Base-by-base conservation (phyloP, 139 green algal species). In the Picochlorum sp. region DNA sequence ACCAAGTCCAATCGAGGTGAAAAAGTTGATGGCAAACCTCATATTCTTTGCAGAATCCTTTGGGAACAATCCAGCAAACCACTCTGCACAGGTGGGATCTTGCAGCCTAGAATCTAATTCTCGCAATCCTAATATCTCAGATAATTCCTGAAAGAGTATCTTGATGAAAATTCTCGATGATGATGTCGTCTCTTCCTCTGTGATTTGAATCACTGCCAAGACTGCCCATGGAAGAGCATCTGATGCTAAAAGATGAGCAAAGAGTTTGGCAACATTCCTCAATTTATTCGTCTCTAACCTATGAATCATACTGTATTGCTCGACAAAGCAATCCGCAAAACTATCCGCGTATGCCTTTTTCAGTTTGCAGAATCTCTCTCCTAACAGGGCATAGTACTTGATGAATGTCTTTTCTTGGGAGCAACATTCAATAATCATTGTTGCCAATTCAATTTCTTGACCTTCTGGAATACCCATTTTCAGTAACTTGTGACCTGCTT, bases 1-100 rank as follows among this genome's bases (percentile, higher is more conserved):
- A 20, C 94, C 94, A 59, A 99, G 86, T 24, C 94, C 94, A 69
- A 98, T 98, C 44, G 86, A 95, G 16, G 92, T 98, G 83, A 98
- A 99, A 78, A 98, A 99, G 83, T 99, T 99, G 87, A 99, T 99
- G 73, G 85, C 66, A 79, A 99, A 99, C 61, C 94, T 82, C 83
- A 96, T 91, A 83, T 98, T 90, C 49, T 77, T 76, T n/a, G 83
- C 69, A 16, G 67, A 75, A 76, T 85, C 79, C 28, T 82, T 82
- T 16, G 94, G 94, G 80, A 98, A 97, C n/a, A 98, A 65, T 54
- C 90, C 90, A 2, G 65, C 69, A 66, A 91, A 92, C 37, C 63
- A 79, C 13, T 58, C 26, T 21, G 30, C 15, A 14, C 64, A 81
- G 44, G 71, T 60, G 10, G 85, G 83, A 71, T 97, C 87, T 37